Evolutionary conservation across 129 eudicot genomes (phyloP).

Genomic region (Saposhnikovia divaricata): DNA sequence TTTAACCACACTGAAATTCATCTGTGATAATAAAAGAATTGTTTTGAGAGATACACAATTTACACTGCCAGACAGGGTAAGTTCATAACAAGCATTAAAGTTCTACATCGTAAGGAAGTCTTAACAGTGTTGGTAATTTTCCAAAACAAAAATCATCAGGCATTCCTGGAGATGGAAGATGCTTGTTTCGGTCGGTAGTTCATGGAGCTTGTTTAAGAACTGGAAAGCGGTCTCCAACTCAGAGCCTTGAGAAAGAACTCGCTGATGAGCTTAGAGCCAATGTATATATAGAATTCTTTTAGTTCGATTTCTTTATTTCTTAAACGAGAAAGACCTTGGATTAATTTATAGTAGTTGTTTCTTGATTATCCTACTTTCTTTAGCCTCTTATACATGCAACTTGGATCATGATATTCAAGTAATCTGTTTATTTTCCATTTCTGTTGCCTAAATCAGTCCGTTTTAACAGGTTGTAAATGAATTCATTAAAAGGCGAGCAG

Average conservation of each 20-base stretch:
- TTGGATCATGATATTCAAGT: not conserved
- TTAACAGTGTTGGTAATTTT: not conserved
- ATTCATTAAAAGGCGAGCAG: slow-evolving; percentile 59
- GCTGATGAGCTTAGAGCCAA: slow-evolving; percentile 79
- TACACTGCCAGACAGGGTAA: not conserved
- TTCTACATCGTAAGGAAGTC: not conserved
- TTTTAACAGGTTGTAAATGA: slow-evolving; percentile 63
- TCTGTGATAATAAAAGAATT: not conserved
- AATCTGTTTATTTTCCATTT: not conserved
- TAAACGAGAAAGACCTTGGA: not conserved
- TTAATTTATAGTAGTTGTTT: not conserved
- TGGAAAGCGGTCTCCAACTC: slow-evolving; percentile 63
- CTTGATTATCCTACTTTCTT: not conserved
- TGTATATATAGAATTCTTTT: slow-evolving; percentile 16
- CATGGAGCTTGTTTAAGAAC: slow-evolving; percentile 71
- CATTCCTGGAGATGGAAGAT: slow-evolving; percentile 86
- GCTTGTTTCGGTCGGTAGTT: slow-evolving; percentile 80
- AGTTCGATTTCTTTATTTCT: not conserved
- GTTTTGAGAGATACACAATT: not conserved
- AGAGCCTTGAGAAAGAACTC: slow-evolving; percentile 51
- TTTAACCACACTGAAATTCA: not conserved
- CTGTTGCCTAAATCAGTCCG: not conserved
- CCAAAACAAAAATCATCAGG: slow-evolving; percentile 27
- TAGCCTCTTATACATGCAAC: not conserved
- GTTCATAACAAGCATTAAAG: not conserved